Base-by-base conservation (phyloP, 306 rosid species). In the Cicer cuneatum region DNA sequence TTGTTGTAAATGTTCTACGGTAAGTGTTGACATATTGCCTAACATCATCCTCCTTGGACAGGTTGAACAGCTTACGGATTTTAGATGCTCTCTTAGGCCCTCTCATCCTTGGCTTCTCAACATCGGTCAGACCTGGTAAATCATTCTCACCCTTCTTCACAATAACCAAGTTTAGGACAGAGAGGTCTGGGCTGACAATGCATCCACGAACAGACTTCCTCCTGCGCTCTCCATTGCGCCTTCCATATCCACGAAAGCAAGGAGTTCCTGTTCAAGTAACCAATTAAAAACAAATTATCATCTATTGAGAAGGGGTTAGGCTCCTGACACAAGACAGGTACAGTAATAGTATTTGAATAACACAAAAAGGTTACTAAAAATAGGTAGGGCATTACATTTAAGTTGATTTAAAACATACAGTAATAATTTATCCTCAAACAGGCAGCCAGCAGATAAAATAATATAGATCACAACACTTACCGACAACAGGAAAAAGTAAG, bases 61-160 rank as follows among this genome's bases (percentile, higher is more conserved):
- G 63, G 38, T 82, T 82, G 71, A 82, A 82, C 63, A 82, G 78
- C 21, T 82, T 78, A 10, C 86, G 75, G 40, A 82, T 82, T 68
- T 83, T 83, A 5, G 86, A 83, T 10, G 86, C 86, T 61, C 86
- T 78, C 67, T 83, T 83, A 0, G 86, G 86, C 7, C 86, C 86
- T 53, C 86, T 78, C 86, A 83, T 83, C 67, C 86, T 78, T 2
- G 86, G 86, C 80, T 83, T 83, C 80, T 83, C 86, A 63, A 56
- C 8, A 24, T 83, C 86, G 8, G 86, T 83, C 66, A 83, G 48
- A 10, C 86, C 83, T 1, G 86, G 86, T 16, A 83, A 76, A 47
- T 78, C 86, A 74, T 56, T 54, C 7, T 83, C 86, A 38, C 86
- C 86, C 18, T 83, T 83, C 74, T 83, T 83, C 71, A 83, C 86